A percentile compares a stretch with the other conserved stretches of the same genome.
phyloP scores from a whole-genome alignment of 179 eudicot species.

The Patellifolia procumbens region DNA sequence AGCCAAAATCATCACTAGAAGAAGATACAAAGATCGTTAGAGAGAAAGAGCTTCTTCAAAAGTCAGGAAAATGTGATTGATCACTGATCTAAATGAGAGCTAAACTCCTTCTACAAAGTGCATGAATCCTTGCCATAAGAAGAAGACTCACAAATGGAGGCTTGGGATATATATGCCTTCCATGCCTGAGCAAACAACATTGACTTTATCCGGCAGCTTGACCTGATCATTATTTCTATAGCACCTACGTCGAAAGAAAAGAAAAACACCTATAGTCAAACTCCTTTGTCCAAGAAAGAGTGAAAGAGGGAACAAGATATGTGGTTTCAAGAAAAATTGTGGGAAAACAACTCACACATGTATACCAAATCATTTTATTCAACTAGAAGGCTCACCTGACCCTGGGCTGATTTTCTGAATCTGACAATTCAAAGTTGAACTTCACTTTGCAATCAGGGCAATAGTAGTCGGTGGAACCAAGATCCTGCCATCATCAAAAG shows the following conservation, averaged over 20 bases:
- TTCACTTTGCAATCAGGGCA: constrained; percentile 81
- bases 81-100: too few species aligned
- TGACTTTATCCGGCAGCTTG: constrained; percentile 49
- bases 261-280: constrained; percentile 3
- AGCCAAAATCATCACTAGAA: not conserved
- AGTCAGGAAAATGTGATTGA: too few species aligned
- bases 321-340: not conserved
- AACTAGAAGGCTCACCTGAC: constrained; percentile 46
- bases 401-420: constrained; percentile 34
- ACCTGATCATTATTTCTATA: not conserved
- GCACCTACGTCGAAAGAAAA: not conserved
- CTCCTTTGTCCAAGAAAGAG: not conserved
- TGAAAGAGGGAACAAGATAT: not conserved
- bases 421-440: constrained; percentile 36
- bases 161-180: constrained; percentile 72
- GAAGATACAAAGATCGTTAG: not conserved
- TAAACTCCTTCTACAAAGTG: not conserved
- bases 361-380: too few species aligned
- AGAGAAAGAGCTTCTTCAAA: not conserved
- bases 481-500: constrained; percentile 42
- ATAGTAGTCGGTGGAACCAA: constrained; percentile 63
- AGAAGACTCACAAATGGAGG: constrained; percentile 68
- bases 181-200: constrained; percentile 85
- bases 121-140: not conserved
- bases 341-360: not conserved